Conservation (phyloP, 192 early-diverging fungal species). For the Pilobolus umbonatus region DNA sequence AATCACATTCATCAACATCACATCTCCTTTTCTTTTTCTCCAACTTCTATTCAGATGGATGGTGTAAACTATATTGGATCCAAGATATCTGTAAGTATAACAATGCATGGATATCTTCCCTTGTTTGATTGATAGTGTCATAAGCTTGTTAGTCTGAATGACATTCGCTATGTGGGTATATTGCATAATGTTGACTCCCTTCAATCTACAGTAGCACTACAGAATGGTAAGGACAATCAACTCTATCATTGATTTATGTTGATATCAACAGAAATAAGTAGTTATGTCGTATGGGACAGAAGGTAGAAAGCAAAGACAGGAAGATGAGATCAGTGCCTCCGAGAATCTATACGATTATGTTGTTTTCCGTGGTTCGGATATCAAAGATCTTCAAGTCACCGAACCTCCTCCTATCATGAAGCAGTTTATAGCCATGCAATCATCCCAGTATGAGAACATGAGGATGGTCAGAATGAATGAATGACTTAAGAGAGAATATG, state of each 20-base stretch:
- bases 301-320: constrained; percentile 67
- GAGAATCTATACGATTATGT: constrained; percentile 87
- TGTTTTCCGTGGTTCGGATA: constrained; percentile 89
- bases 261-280: constrained; percentile 65
- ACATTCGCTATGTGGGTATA: constrained; percentile 88
- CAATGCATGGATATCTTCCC: neutral
- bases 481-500: neutral
- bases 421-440: constrained; percentile 45
- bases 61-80: constrained; percentile 51
- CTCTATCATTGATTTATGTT: too few relatives aligned
- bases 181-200: constrained; percentile 80
- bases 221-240: constrained; percentile 55
- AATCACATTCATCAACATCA: too few relatives aligned
- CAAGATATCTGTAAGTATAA: constrained; percentile 40
- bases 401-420: constrained; percentile 45
- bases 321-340: constrained; percentile 80
- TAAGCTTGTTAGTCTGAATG: constrained; percentile 73
- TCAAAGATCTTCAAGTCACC: constrained; percentile 74
- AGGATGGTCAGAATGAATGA: constrained; percentile 39
- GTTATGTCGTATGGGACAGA: constrained; percentile 92
- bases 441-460: constrained; percentile 77
- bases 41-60: neutral
- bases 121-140: constrained; percentile 49
- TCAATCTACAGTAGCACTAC: constrained; percentile 82
- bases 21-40: neutral